phyloP scores from a whole-genome alignment of 2,329 filamentous ascomycete genomes.

The Gliomastix tumulicola region DNA sequence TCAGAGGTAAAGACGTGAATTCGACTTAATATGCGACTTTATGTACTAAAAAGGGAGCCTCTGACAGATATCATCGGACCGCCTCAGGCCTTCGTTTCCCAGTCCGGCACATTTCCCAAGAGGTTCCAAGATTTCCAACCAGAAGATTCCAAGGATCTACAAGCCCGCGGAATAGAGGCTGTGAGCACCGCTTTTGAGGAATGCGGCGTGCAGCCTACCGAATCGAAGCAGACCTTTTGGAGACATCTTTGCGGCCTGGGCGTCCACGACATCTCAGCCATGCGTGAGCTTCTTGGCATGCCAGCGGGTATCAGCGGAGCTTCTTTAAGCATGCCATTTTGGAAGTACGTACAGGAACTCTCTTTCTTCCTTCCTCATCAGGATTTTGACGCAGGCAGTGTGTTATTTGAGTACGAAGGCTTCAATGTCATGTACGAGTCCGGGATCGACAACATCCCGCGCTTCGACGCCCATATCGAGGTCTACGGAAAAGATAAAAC shows the following conservation, averaged over 20 bases:
- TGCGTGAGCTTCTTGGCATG: constrained; percentile 33
- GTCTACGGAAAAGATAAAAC: constrained; percentile 44
- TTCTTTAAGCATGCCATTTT: constrained; percentile 20
- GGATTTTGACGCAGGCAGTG: no score
- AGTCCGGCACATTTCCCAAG: constrained; percentile 37
- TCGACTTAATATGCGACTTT: no score
- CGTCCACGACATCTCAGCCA: constrained; percentile 41
- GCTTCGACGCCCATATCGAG: constrained; percentile 39
- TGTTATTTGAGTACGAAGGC: constrained; percentile 32
- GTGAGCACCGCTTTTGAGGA: constrained; percentile 1
- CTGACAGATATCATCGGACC: constrained; percentile 42
- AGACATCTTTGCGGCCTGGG: constrained; percentile 27
- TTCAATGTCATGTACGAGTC: constrained; percentile 50
- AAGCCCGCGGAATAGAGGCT: constrained; percentile 18
- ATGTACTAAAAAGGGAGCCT: no score
- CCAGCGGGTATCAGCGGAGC: constrained; percentile 12
- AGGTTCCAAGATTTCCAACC: constrained; percentile 17
- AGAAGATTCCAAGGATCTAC: constrained; percentile 8
- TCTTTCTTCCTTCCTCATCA: no score
- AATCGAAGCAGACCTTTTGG: constrained; percentile 14
- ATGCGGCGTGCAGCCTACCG: constrained; percentile 5
- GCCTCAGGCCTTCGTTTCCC: constrained; percentile 37
- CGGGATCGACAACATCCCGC: constrained; percentile 42
- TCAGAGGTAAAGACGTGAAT: no score
- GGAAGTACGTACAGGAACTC: no score